Evolutionary conservation across 2,329 filamentous ascomycete genomes (phyloP).

Genomic region (Aspergillus udagawae): DNA sequence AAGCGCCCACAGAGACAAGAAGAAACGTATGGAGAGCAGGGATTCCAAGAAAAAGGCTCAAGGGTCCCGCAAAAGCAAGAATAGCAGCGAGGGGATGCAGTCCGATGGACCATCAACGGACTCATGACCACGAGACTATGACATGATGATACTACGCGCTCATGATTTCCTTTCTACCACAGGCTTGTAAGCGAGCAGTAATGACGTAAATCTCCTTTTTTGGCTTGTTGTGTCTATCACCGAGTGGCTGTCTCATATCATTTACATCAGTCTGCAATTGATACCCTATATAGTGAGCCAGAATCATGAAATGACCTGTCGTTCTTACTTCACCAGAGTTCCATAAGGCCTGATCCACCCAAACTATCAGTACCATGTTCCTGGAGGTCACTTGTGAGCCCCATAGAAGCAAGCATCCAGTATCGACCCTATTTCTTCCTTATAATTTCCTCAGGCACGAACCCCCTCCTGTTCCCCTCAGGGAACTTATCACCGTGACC

Average conservation of each 20-base stretch:
- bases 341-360: neutral
- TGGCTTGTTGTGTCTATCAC: neutral
- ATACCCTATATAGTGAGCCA: slow-evolving; percentile 5
- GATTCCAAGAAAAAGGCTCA: slow-evolving; percentile 17
- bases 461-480: slow-evolving; percentile 10
- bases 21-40: slow-evolving; percentile 24
- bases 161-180: neutral
- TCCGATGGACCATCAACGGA: neutral
- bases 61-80: slow-evolving; percentile 16
- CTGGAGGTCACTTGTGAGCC: neutral
- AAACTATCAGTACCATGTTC: neutral
- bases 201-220: neutral
- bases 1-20: slow-evolving; percentile 20
- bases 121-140: neutral
- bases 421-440: neutral
- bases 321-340: neutral
- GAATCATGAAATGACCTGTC: neutral
- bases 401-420: neutral
- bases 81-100: slow-evolving; percentile 15
- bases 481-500: slow-evolving; percentile 6
- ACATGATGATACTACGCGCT: neutral
- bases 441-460: slow-evolving; percentile 2
- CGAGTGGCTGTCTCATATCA: slow-evolving; percentile 13
- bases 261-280: slow-evolving; percentile 5
- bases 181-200: neutral